These are phyloP conservation scores for Tetrastigma voinierianum DNA, from an alignment of 164 flowering plant genomes.

Conservation along the genomic window DNA sequence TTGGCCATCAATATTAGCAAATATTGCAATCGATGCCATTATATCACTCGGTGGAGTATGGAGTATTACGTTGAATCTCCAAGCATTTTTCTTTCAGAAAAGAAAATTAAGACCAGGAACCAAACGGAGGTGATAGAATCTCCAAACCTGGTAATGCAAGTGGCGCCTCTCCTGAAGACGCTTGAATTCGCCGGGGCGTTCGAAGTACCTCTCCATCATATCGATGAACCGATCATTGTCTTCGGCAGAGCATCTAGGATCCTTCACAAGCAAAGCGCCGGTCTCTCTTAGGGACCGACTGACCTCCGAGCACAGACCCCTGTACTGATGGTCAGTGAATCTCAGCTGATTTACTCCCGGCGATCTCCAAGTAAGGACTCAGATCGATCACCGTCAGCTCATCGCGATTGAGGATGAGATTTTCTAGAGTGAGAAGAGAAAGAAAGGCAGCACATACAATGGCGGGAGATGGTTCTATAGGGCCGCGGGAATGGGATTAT, in stretches of 20 bases:
- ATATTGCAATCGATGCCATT: no score
- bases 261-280: conserved; percentile 87
- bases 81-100: background rate
- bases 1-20: no score
- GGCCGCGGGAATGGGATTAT: no score
- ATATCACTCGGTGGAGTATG: no score
- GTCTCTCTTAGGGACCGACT: conserved; percentile 75
- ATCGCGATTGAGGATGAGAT: conserved; percentile 15
- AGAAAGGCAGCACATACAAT: no score
- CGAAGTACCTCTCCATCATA: conserved; percentile 94
- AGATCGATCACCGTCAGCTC: conserved; percentile 69
- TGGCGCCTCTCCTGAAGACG: conserved; percentile 74
- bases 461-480: no score
- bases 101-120: background rate
- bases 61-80: no score
- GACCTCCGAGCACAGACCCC: conserved; percentile 58
- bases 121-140: background rate
- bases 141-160: conserved; percentile 84
- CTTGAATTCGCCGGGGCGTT: conserved; percentile 66
- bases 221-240: conserved; percentile 94
- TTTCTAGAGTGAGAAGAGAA: background rate
- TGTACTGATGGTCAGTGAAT: conserved; percentile 21
- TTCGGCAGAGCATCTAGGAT: conserved; percentile 86
- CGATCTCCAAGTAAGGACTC: conserved; percentile 36
- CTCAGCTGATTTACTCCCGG: conserved; percentile 2